Percentiles rank a stretch among this genome's conserved stretches.
These are phyloP conservation scores for Breviolum minutum DNA, from an alignment of 73 alveolate genomes.

Conservation along the genomic window DNA sequence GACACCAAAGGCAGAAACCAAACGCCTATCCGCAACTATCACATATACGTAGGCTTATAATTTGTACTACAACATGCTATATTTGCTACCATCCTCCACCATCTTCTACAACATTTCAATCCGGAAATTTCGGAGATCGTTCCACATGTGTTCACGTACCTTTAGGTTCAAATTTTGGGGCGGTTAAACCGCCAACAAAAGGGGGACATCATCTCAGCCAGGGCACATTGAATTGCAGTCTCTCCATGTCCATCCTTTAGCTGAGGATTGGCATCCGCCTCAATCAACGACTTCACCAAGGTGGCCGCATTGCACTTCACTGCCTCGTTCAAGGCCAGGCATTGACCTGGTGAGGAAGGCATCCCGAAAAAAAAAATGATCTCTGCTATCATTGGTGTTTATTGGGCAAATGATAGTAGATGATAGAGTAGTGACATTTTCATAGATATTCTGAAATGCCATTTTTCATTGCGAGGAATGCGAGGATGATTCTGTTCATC, in stretches of 20 bases:
- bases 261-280: slow-evolving; percentile 63
- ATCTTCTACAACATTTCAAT: background rate
- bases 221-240: slow-evolving; percentile 9
- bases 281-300: slow-evolving; percentile 41
- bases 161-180: too few relatives aligned
- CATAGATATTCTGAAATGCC: background rate
- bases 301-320: slow-evolving; percentile 25
- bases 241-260: slow-evolving; percentile 27
- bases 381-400: background rate
- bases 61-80: too few relatives aligned
- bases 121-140: background rate
- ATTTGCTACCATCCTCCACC: too few relatives aligned
- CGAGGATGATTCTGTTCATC: too few relatives aligned
- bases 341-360: background rate
- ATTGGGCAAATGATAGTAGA: background rate
- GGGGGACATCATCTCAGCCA: background rate
- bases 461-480: too few relatives aligned
- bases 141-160: background rate
- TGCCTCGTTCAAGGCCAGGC: slow-evolving; percentile 46
- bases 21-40: too few relatives aligned
- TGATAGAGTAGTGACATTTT: background rate
- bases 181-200: too few relatives aligned
- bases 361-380: background rate
- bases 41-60: too few relatives aligned
- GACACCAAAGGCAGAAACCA: too few relatives aligned